These are phyloP conservation scores for Scenedesmus sp. DNA, from an alignment of 163 green algal genomes.

Conservation along the genomic window DNA sequence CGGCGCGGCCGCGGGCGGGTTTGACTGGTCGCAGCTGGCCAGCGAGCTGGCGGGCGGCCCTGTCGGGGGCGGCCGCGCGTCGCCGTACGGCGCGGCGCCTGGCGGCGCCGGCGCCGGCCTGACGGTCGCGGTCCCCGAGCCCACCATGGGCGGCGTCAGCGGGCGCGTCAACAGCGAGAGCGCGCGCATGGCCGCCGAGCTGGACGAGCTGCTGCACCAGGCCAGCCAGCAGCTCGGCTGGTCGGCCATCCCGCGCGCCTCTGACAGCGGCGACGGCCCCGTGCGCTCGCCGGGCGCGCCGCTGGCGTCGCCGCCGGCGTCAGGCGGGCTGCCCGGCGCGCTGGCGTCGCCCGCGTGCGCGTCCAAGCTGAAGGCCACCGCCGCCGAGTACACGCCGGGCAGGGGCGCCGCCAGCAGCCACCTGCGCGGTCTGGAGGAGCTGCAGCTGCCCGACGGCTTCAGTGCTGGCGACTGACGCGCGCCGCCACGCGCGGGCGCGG, in stretches of 20 bases:
- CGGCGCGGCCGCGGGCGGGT: neutral
- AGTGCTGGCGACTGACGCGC: constrained; percentile 14
- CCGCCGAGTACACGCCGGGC: neutral
- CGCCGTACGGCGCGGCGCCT: neutral
- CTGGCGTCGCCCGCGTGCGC: neutral
- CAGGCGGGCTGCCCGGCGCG: no score
- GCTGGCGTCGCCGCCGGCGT: no score
- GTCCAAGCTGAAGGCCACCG: no score
- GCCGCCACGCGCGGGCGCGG: no score
- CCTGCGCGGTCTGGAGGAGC: constrained; percentile 12
- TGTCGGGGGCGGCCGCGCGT: neutral
- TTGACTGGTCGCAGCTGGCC: constrained; percentile 27
- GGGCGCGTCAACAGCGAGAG: constrained; percentile 15
- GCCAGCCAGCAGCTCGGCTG: constrained; percentile 32
- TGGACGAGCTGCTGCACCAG: constrained; percentile 41
- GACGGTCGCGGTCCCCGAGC: constrained; percentile 12
- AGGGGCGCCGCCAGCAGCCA: neutral
- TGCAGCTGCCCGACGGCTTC: constrained; percentile 40
- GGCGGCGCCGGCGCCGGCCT: neutral
- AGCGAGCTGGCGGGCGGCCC: neutral
- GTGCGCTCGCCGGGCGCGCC: no score
- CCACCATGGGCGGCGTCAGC: neutral
- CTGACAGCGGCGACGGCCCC: neutral
- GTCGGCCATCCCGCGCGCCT: constrained; percentile 18
- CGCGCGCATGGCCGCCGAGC: constrained; percentile 35